Conservation (phyloP, 345 rosid species). For the Excoecaria cochinchinensis region DNA sequence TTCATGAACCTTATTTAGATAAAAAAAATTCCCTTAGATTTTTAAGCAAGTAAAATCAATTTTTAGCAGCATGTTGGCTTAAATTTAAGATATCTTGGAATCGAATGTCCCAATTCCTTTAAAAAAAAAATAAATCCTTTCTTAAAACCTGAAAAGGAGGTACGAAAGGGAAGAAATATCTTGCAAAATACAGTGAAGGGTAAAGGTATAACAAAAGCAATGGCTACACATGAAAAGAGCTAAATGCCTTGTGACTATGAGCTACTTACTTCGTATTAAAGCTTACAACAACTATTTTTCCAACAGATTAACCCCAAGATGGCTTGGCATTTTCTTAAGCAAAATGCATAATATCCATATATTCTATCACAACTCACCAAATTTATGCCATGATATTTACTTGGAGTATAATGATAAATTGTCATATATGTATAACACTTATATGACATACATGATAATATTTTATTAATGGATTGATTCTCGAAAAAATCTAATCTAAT, state of each 20-base stretch:
- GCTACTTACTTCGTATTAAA: neutral
- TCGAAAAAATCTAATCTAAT: too few species aligned
- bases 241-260: neutral
- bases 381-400: too few species aligned
- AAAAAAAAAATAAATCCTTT: too few species aligned
- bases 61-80: too few species aligned
- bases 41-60: neutral
- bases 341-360: neutral
- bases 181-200: neutral
- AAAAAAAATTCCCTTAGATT: too few species aligned
- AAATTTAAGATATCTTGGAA: too few species aligned
- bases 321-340: constrained; percentile 3
- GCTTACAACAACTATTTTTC: neutral
- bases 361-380: neutral
- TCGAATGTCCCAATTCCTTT: too few species aligned
- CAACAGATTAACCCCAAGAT: neutral
- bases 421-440: too few species aligned
- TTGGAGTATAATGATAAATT: too few species aligned
- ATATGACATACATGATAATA: too few species aligned
- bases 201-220: neutral
- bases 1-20: neutral
- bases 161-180: neutral
- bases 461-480: too few species aligned
- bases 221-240: neutral
- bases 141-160: too few species aligned